Evolutionary conservation across 345 rosid genomes (phyloP).

Genomic region (Melaleuca alternifolia): DNA sequence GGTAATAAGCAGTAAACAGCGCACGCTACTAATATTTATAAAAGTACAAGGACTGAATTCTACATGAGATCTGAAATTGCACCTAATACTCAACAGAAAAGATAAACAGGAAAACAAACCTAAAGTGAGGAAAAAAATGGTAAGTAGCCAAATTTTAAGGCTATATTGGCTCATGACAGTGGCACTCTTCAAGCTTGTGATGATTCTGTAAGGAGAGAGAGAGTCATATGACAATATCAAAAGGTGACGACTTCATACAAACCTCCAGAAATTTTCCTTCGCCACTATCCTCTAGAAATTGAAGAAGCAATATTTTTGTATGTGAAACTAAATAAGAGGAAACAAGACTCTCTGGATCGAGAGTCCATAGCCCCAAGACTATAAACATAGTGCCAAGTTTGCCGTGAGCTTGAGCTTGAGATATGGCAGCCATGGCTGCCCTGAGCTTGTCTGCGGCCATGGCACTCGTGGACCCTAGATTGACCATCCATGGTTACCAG

Average conservation of each 20-base stretch:
- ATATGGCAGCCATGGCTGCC: too few relatives aligned
- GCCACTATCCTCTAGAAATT: background rate
- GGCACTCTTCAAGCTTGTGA: background rate
- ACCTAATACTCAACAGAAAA: background rate
- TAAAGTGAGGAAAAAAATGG: background rate
- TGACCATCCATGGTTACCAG: background rate
- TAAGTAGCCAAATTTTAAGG: background rate
- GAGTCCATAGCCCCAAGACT: too few relatives aligned
- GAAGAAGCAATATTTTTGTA: background rate
- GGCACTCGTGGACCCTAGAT: background rate
- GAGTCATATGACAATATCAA: background rate
- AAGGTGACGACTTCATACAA: background rate
- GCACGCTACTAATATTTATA: background rate
- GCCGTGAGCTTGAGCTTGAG: background rate
- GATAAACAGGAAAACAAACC: background rate
- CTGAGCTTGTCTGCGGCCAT: background rate
- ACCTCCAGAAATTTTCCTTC: background rate
- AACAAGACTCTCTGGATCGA: background rate
- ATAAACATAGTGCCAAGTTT: background rate
- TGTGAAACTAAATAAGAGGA: background rate
- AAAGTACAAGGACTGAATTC: background rate
- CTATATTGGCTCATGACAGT: background rate
- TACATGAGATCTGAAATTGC: background rate
- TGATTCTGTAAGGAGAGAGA: background rate
- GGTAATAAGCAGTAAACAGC: background rate